Evolutionary conservation across 768 basidiomycete species (phyloP).

Genomic region (Calocybe indica): DNA sequence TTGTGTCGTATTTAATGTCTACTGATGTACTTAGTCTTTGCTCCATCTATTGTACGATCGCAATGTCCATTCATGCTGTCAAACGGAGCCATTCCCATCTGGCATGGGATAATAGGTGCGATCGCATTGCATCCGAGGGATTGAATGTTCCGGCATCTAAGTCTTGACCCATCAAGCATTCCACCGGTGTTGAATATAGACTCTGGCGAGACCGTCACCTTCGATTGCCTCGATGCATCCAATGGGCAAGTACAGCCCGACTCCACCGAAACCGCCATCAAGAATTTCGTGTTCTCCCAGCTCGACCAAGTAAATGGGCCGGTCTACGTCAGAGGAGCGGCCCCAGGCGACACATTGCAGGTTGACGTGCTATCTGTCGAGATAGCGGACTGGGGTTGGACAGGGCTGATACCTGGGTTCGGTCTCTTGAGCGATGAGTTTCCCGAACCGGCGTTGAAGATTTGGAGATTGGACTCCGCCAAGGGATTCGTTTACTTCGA

Average conservation of each 20-base stretch:
- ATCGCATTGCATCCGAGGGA: background rate
- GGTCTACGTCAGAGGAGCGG: constrained; percentile 44
- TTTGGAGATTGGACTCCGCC: constrained; percentile 42
- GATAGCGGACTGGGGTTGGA: constrained; percentile 60
- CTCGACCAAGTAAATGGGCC: constrained; percentile 60
- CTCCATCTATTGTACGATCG: background rate
- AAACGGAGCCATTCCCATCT: constrained; percentile 47
- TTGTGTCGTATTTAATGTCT: too few species aligned
- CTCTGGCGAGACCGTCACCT: constrained; percentile 49
- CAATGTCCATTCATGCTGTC: constrained; percentile 47
- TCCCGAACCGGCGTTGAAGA: constrained; percentile 42
- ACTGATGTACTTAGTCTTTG: too few species aligned
- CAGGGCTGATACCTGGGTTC: constrained; percentile 52
- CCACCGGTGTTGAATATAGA: constrained; percentile 40
- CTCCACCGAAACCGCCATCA: constrained; percentile 30
- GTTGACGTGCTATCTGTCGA: constrained; percentile 50
- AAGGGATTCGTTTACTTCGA: constrained; percentile 46
- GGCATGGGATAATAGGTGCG: constrained; percentile 56
- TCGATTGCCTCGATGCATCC: constrained; percentile 60
- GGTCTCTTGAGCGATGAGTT: constrained; percentile 54
- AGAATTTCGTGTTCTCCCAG: constrained; percentile 36
- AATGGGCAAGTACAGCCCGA: constrained; percentile 49
- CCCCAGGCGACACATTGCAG: constrained; percentile 53
- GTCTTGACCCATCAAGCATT: constrained; percentile 29
- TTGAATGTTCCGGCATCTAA: background rate